A percentile compares a stretch with the other conserved stretches of the same genome.
Evolutionary conservation across 2,329 filamentous ascomycete species (phyloP).

Genomic region (Aspergillus awamori): DNA sequence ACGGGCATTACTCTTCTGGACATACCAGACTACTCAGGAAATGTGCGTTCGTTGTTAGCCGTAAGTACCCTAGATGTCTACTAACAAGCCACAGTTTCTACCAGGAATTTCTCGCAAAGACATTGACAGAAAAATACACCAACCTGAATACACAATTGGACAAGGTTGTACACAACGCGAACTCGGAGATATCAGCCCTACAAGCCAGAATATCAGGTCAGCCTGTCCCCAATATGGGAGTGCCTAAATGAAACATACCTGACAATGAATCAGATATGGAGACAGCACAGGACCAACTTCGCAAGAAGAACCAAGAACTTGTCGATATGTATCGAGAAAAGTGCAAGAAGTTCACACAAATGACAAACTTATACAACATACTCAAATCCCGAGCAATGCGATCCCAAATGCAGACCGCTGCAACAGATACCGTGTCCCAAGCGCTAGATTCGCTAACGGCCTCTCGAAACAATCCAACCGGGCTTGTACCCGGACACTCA

Average conservation of each 20-base stretch:
- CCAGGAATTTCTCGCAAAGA: conserved; percentile 73
- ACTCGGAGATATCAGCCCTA: conserved; percentile 68
- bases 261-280: conserved; percentile 54
- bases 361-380: conserved; percentile 63
- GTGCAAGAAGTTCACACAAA: conserved; percentile 67
- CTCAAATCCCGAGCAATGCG: conserved; percentile 60
- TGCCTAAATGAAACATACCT: not conserved
- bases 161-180: conserved; percentile 73
- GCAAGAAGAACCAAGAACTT: conserved; percentile 73
- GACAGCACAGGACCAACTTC: conserved; percentile 63
- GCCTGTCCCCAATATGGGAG: conserved; percentile 23
- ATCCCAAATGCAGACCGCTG: conserved; percentile 58
- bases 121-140: conserved; percentile 71
- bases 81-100: conserved; percentile 60
- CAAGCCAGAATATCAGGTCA: conserved; percentile 66
- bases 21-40: conserved; percentile 81
- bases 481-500: conserved; percentile 14
- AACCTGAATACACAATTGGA: conserved; percentile 68
- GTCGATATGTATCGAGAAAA: conserved; percentile 69
- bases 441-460: conserved; percentile 44
- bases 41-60: conserved; percentile 59
- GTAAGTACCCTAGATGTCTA: not conserved
- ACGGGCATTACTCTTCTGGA: conserved; percentile 79
- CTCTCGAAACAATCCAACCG: conserved; percentile 21
- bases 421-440: conserved; percentile 55